Conservation (phyloP, 1,139 yeast genomes). For the Geotrichum reessii region DNA sequence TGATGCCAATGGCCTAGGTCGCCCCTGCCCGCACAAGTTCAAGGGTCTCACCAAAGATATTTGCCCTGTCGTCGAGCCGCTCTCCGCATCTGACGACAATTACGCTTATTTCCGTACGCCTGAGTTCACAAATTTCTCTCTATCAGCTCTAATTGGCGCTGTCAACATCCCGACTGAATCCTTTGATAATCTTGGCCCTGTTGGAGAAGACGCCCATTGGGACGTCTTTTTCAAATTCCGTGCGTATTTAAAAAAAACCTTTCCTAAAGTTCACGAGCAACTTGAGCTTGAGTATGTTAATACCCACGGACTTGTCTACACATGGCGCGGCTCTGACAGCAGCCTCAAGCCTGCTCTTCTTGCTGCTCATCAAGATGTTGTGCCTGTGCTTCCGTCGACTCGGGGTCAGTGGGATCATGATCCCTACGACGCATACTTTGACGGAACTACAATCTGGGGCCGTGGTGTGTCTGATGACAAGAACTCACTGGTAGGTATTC, state of each 20-base stretch:
- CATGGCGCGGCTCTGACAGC: conserved; percentile 56
- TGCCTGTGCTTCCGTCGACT: conserved; percentile 64
- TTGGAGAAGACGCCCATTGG: conserved; percentile 36
- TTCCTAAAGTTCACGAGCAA: conserved; percentile 51
- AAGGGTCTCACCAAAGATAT: background rate
- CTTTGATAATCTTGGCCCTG: conserved; percentile 48
- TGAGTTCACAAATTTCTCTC: conserved; percentile 9
- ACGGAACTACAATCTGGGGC: conserved; percentile 53
- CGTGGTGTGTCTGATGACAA: conserved; percentile 65
- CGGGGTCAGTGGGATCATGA: conserved; percentile 57
- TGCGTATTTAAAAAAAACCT: conserved; percentile 48
- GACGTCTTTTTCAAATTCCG: conserved; percentile 48
- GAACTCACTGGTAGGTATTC: conserved; percentile 49
- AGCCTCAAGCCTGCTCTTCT: conserved; percentile 58
- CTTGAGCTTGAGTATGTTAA: conserved; percentile 54
- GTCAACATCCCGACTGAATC: conserved; percentile 58
- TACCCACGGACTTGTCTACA: conserved; percentile 58
- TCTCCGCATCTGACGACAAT: background rate
- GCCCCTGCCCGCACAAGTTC: background rate
- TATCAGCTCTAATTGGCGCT: conserved; percentile 39
- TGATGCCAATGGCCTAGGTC: background rate
- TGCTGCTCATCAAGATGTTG: conserved; percentile 78
- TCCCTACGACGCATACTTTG: conserved; percentile 66
- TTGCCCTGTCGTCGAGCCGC: background rate
- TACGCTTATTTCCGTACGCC: conserved; percentile 2